These are phyloP conservation scores for Aspergillus nomiae DNA, from an alignment of 2,329 filamentous ascomycete species.

Conservation along the genomic window DNA sequence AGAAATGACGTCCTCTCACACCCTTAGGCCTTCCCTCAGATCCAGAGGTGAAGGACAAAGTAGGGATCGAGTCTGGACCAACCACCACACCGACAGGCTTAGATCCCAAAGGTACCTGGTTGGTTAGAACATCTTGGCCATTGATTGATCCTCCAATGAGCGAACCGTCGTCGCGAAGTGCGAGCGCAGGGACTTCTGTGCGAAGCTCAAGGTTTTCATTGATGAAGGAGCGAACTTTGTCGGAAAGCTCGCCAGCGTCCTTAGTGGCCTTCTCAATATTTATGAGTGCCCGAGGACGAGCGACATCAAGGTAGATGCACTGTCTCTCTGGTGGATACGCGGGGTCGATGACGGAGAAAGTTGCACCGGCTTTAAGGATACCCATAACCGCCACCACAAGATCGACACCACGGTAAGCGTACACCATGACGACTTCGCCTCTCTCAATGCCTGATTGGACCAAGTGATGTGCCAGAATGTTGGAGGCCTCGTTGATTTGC, in stretches of 20 bases:
- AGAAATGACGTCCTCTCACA: conserved; percentile 84
- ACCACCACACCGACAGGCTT: conserved; percentile 71
- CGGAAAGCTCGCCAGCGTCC: conserved; percentile 65
- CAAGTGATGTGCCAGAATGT: conserved; percentile 77
- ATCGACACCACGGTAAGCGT: conserved; percentile 79
- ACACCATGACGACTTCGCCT: conserved; percentile 94
- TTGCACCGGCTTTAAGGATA: conserved; percentile 61
- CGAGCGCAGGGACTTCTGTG: conserved; percentile 72
- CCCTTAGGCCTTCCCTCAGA: conserved; percentile 80
- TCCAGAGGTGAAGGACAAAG: conserved; percentile 73
- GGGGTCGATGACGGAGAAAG: conserved; percentile 71
- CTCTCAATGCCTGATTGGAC: conserved; percentile 70
- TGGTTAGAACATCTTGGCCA: conserved; percentile 68
- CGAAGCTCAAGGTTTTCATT: conserved; percentile 71
- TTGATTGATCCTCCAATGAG: conserved; percentile 69
- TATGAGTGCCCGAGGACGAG: conserved; percentile 71
- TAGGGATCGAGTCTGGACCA: conserved; percentile 81
- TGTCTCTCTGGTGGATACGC: conserved; percentile 79
- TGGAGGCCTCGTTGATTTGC: conserved; percentile 84
- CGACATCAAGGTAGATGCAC: conserved; percentile 79
- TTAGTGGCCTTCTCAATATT: conserved; percentile 71
- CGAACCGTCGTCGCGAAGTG: conserved; percentile 69
- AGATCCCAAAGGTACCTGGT: conserved; percentile 54
- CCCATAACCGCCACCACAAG: conserved; percentile 81
- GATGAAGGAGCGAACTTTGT: conserved; percentile 68